Conservation (phyloP, 1,284 basidiomycete genomes). For the Puccinia polysora region DNA sequence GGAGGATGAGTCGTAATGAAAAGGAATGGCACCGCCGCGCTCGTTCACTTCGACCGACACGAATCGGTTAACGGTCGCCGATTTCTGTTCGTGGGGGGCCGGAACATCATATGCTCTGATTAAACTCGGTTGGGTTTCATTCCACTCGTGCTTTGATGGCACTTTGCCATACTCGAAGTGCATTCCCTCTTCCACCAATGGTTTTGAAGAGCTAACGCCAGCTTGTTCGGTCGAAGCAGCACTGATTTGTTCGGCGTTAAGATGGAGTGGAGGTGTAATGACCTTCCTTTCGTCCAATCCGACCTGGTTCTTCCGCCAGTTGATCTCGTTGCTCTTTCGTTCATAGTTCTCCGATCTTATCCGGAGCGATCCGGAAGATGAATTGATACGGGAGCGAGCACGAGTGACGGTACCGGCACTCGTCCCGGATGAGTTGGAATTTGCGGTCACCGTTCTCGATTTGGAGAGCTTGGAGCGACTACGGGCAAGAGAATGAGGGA, state of each 20-base stretch:
- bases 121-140: constrained; percentile 15
- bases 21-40: neutral
- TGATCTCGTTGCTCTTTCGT: too few relatives aligned
- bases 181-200: too few relatives aligned
- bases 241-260: too few relatives aligned
- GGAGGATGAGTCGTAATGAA: constrained; percentile 10
- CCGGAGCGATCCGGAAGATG: too few relatives aligned
- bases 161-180: too few relatives aligned
- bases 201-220: too few relatives aligned
- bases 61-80: constrained; percentile 6
- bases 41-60: neutral
- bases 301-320: too few relatives aligned
- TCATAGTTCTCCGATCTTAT: neutral
- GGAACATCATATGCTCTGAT: neutral
- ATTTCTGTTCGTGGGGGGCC: constrained; percentile 2
- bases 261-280: too few relatives aligned
- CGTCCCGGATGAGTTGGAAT: constrained; percentile 6
- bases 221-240: too few relatives aligned
- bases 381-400: neutral
- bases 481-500: neutral
- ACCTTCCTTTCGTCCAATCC: too few relatives aligned
- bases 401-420: neutral
- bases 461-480: constrained; percentile 9
- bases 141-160: constrained; percentile 1
- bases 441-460: constrained; percentile 9